Conservation (phyloP, 768 basidiomycete genomes). For the Mycena sanguinolenta region DNA sequence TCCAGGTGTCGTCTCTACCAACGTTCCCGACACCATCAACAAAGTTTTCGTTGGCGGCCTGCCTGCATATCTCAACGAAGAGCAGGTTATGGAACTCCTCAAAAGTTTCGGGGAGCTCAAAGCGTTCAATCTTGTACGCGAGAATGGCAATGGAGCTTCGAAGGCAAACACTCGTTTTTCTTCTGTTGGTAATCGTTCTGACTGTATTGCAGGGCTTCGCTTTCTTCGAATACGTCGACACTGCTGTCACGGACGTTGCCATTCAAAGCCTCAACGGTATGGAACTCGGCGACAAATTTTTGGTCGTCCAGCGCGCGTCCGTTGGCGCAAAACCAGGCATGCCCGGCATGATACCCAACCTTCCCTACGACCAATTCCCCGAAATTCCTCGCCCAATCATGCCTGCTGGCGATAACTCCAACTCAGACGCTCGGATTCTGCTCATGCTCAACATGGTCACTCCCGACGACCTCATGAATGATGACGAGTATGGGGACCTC, state of each 20-base stretch:
- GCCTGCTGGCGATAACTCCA: constrained; percentile 80
- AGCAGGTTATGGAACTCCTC: constrained; percentile 97
- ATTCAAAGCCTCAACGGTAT: constrained; percentile 97
- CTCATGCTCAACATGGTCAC: constrained; percentile 99
- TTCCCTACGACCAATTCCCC: constrained; percentile 86
- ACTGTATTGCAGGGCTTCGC: constrained; percentile 85
- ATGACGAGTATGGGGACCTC: constrained; percentile 94
- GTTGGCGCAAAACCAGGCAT: constrained; percentile 88
- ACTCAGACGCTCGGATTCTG: constrained; percentile 81
- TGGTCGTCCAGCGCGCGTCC: constrained; percentile 97
- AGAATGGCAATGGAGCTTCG: constrained; percentile 88
- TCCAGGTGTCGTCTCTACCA: constrained; percentile 95
- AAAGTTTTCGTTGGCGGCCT: constrained; percentile 98
- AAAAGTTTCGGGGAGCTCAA: constrained; percentile 98
- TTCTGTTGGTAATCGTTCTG: constrained; percentile 17
- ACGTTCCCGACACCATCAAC: constrained; percentile 97
- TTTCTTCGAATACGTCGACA: constrained; percentile 98
- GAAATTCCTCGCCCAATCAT: constrained; percentile 90
- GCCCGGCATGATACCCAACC: constrained; percentile 72
- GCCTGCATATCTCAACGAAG: constrained; percentile 96
- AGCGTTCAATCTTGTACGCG: constrained; percentile 98
- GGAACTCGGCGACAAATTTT: constrained; percentile 95
- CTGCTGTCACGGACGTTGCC: constrained; percentile 90
- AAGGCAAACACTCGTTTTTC: constrained; percentile 67
- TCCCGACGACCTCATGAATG: constrained; percentile 89